Base-by-base conservation (phyloP, 805 yeast genomes). In the Tetrapisispora arboricola region DNA sequence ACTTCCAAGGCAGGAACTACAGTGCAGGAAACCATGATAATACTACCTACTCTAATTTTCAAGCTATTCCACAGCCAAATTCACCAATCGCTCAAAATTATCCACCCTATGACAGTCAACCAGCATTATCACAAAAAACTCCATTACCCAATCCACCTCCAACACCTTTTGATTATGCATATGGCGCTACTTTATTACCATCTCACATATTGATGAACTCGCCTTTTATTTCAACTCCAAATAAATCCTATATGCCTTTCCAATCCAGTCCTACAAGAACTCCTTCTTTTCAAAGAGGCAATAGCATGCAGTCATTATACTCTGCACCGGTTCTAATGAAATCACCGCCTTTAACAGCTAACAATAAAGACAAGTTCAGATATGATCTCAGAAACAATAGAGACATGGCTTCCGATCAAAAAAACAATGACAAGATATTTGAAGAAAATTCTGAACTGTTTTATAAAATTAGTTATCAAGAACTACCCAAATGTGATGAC, bases 101-200 rank as follows among this genome's bases (percentile, higher is more conserved):
- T 28, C 21, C 39, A 6, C 39, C 19, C 19, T 27, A 28, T 21
- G 21, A 16, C n/a, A 15, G 17, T 10, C 34, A 36, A 15, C 20
- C 28, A 20, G 27, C 19, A n/a, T 10, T n/a, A 8, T 7, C 20
- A 11, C 32, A 36, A n/a, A 25, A 36, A 22, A 15, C 31, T 1
- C 21, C 33, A 8, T 28, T 44, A 11, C 46, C 46, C 3, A 49
- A 49, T 29, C 53, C 53, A 2, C 60, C 65, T 10, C 76, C 77
- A 30, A 70, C 80, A 2, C 84, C 85, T 1, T 68, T 77, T 49
- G 84, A 79, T 52, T 56, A 72, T 42, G 61, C 71, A 4, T 78
- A 77, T 50, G 78, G 81, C 8, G 71, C 75, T 4, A 71, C 79
- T 12, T 67, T 79, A 67, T 60, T 80, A 16, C 87, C 87, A 1